phyloP scores from a whole-genome alignment of 164 flowering plant genomes.

The Vitis riparia region DNA sequence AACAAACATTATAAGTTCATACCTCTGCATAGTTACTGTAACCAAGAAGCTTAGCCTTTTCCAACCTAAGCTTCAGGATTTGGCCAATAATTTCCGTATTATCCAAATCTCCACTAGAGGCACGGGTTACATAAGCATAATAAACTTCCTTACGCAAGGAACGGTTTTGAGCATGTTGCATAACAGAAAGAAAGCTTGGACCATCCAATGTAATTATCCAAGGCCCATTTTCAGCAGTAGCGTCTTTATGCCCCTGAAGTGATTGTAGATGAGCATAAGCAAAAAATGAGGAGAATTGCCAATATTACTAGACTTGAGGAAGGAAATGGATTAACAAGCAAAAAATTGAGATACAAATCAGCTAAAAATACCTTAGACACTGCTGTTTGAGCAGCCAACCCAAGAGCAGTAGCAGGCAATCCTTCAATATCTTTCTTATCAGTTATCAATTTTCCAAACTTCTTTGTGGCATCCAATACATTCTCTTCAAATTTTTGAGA shows the following conservation, averaged over 20 bases:
- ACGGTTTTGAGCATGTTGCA: conserved; percentile 87
- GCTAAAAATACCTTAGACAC: conserved; percentile 66
- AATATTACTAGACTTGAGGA: neutral
- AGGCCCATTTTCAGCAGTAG: conserved; percentile 94
- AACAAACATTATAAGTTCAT: conserved; percentile 3
- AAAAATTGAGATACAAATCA: neutral
- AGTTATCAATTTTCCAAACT: conserved; percentile 78
- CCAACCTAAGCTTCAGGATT: conserved; percentile 82
- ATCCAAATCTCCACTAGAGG: conserved; percentile 86
- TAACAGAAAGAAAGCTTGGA: conserved; percentile 84
- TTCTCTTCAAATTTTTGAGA: conserved; percentile 84
- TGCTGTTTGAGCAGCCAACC: conserved; percentile 91
- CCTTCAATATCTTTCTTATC: conserved; percentile 93
- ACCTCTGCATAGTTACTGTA: conserved; percentile 96
- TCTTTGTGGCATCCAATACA: conserved; percentile 94
- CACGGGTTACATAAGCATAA: conserved; percentile 81
- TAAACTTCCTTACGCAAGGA: conserved; percentile 87
- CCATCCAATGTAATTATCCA: conserved; percentile 96
- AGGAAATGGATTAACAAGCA: conserved; percentile 3
- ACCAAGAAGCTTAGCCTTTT: conserved; percentile 92
- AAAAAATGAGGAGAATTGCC: neutral
- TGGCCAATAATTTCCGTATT: conserved; percentile 81
- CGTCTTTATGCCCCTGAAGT: conserved; percentile 80
- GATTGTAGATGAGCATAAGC: neutral
- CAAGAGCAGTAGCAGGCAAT: conserved; percentile 84